Evolutionary conservation across 2,329 filamentous ascomycete genomes (phyloP).

Genomic region (Exophiala sp.): DNA sequence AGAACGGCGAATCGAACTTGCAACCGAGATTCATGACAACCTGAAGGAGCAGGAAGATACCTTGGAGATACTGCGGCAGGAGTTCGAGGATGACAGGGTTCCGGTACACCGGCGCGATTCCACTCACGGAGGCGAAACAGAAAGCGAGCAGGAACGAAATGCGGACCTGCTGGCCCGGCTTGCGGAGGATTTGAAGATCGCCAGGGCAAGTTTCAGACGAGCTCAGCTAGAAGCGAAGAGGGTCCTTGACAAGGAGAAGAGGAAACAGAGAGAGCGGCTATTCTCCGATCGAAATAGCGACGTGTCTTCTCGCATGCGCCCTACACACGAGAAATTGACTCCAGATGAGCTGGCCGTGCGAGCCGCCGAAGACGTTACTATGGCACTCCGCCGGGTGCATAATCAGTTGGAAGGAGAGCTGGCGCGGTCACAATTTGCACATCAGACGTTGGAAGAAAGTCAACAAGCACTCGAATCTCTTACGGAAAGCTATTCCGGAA

Average conservation of each 20-base stretch:
- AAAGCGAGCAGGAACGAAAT: conserved; percentile 58
- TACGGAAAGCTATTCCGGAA: conserved; percentile 70
- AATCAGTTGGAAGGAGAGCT: conserved; percentile 80
- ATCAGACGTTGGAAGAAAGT: conserved; percentile 63
- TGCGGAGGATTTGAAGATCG: conserved; percentile 62
- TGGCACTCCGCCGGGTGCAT: conserved; percentile 77
- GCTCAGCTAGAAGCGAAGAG: conserved; percentile 75
- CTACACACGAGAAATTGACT: conserved; percentile 48
- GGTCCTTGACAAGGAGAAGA: conserved; percentile 65
- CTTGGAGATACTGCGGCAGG: conserved; percentile 71
- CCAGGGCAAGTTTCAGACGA: conserved; percentile 66
- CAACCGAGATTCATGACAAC: conserved; percentile 70
- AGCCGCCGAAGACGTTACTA: conserved; percentile 76
- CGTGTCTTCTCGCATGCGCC: conserved; percentile 17
- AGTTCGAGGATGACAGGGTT: conserved; percentile 56
- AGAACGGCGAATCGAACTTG: conserved; percentile 61
- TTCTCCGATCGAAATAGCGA: conserved; percentile 49
- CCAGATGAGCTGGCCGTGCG: conserved; percentile 68
- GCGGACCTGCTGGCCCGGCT: conserved; percentile 62
- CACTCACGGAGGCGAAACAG: conserved; percentile 1
- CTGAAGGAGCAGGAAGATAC: conserved; percentile 77
- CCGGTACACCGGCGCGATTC: conserved; percentile 6
- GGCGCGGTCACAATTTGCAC: conserved; percentile 78
- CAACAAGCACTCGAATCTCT: conserved; percentile 76
- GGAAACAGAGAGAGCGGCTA: conserved; percentile 69